Percentiles rank a stretch among this genome's conserved stretches.
phyloP scores from a whole-genome alignment of 169 alveolate species.

The Babesia bigemina region DNA sequence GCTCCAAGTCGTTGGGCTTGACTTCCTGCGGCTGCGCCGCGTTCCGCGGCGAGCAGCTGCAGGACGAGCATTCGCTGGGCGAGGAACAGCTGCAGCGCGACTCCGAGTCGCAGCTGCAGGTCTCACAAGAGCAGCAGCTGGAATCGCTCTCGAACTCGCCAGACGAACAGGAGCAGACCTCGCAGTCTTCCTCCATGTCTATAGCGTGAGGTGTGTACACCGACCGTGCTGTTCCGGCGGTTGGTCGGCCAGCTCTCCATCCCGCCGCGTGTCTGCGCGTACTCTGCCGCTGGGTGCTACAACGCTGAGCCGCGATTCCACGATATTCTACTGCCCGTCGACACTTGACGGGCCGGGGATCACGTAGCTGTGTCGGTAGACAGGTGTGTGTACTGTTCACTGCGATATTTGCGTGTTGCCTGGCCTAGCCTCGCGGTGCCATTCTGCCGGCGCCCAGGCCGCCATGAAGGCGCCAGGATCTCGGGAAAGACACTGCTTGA shows the following conservation, averaged over 20 bases:
- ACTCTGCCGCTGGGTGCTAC: slow-evolving; percentile 20
- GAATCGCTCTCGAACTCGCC: slow-evolving; percentile 25
- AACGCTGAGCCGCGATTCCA: neutral
- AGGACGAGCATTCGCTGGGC: slow-evolving; percentile 15
- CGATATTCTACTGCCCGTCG: too few species aligned
- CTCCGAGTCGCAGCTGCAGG: slow-evolving; percentile 36
- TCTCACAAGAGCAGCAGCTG: slow-evolving; percentile 41
- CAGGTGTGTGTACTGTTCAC: too few species aligned
- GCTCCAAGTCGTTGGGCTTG: slow-evolving; percentile 12
- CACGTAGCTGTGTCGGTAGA: too few species aligned
- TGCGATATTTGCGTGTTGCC: too few species aligned
- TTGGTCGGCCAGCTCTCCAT: neutral
- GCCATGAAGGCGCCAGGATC: too few species aligned
- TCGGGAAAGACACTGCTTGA: too few species aligned
- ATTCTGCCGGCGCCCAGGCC: too few species aligned
- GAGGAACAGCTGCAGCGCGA: slow-evolving; percentile 19
- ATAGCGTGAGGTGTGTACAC: too few species aligned
- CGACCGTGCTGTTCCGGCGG: too few species aligned
- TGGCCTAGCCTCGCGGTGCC: too few species aligned
- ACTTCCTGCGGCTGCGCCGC: neutral
- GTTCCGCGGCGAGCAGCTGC: slow-evolving; percentile 37
- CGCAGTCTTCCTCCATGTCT: slow-evolving; percentile 1
- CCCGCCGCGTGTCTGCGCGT: neutral
- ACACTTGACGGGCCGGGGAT: too few species aligned
- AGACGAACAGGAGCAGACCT: slow-evolving; percentile 13